Conservation (phyloP, 2,329 filamentous ascomycete genomes). For the Fusarium chaquense region DNA sequence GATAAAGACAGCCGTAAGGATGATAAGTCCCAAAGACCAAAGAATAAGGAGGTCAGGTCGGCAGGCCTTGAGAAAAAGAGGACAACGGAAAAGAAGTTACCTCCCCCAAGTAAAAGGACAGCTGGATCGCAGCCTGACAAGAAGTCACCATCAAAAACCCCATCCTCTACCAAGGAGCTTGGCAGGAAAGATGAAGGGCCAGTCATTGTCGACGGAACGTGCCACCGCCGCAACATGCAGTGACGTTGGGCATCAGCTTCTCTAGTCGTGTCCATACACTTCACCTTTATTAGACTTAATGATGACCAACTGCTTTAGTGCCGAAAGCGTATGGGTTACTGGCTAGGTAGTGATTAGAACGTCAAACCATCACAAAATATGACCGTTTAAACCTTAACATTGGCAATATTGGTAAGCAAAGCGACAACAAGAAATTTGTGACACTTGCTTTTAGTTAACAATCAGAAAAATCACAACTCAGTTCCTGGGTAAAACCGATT, state of each 20-base stretch:
- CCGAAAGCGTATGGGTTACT: not conserved
- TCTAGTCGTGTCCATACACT: not conserved
- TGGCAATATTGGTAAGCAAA: not conserved
- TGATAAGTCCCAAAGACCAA: slow-evolving; percentile 27
- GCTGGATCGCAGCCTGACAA: slow-evolving; percentile 21
- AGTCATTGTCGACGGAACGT: slow-evolving; percentile 41
- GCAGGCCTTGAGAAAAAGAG: slow-evolving; percentile 25
- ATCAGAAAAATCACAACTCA: not conserved
- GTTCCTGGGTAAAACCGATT: not conserved
- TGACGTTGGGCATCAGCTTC: not conserved
- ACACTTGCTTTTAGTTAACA: not conserved
- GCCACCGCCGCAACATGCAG: slow-evolving; percentile 19
- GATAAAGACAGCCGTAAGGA: not conserved
- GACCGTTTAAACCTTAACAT: not conserved
- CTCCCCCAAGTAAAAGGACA: slow-evolving; percentile 28
- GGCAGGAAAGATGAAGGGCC: slow-evolving; percentile 23
- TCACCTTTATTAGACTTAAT: not conserved
- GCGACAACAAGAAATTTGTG: not conserved
- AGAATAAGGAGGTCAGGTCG: slow-evolving; percentile 31
- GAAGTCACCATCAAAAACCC: slow-evolving; percentile 24
- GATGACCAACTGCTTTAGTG: not conserved
- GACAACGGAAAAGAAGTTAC: slow-evolving; percentile 13
- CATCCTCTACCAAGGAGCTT: slow-evolving; percentile 16
- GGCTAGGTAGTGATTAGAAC: not conserved
- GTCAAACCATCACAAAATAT: not conserved